A percentile compares a stretch with the other conserved stretches of the same genome.
phyloP scores from a whole-genome alignment of 176 grass and related monocot genomes.

The Juncus effusus region DNA sequence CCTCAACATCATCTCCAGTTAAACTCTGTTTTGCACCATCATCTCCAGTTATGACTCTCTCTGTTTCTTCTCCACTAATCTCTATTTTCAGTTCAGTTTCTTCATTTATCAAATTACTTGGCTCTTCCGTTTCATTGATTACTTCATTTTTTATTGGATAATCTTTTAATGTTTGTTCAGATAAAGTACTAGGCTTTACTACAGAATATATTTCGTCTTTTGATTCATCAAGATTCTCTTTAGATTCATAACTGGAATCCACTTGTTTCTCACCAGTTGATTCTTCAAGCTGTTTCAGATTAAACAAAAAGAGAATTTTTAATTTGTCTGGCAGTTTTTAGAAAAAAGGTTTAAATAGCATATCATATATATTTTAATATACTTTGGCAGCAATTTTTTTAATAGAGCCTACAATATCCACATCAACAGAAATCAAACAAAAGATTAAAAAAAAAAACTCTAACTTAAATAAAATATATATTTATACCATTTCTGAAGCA shows the following conservation, averaged over 20 bases:
- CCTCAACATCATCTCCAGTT: neutral
- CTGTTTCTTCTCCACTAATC: neutral
- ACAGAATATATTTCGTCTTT: neutral
- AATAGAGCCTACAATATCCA: neutral
- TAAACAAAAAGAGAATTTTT: neutral
- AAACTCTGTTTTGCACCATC: neutral
- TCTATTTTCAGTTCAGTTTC: too few relatives aligned
- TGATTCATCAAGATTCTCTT: conserved; percentile 18
- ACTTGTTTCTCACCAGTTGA: conserved; percentile 9
- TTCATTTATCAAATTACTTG: too few relatives aligned
- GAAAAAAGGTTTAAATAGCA: too few relatives aligned
- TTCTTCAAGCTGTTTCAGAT: neutral
- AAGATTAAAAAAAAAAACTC: neutral
- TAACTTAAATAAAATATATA: neutral
- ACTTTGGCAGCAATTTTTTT: too few relatives aligned
- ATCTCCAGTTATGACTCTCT: conserved; percentile 2
- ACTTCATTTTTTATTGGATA: neutral
- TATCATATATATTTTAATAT: too few relatives aligned
- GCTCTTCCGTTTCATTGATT: neutral
- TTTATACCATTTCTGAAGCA: conserved; percentile 14
- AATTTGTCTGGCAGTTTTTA: neutral
- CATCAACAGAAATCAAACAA: neutral
- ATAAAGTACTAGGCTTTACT: neutral
- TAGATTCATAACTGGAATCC: neutral
- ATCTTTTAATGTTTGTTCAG: conserved; percentile 6